Percentiles rank a stretch among this genome's conserved stretches.
Conservation (phyloP, 108 stramenopile genomes). For the Chaetoceros tenuissimus region DNA sequence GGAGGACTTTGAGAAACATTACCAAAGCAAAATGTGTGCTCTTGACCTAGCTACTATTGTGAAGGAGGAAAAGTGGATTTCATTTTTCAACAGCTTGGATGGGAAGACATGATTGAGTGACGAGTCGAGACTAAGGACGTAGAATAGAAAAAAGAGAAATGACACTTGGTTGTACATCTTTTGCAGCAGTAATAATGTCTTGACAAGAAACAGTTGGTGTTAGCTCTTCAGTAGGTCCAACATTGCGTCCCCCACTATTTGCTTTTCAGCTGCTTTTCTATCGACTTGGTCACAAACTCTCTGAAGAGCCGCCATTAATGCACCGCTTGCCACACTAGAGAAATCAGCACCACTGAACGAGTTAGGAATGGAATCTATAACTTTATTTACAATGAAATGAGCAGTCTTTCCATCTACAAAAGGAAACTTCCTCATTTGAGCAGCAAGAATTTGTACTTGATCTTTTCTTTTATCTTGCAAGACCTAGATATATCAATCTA, state of each 20-base stretch:
- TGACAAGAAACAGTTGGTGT: conserved; percentile 42
- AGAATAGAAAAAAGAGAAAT: no score
- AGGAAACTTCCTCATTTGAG: conserved; percentile 80
- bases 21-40: no score
- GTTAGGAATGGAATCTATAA: conserved; percentile 63
- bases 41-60: no score
- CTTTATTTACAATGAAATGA: conserved; percentile 27
- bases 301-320: conserved; percentile 61
- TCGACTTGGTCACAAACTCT: conserved; percentile 72
- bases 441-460: conserved; percentile 61
- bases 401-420: conserved; percentile 59
- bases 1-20: no score
- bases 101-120: no score
- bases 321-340: conserved; percentile 80
- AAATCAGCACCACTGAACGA: conserved; percentile 91
- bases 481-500: conserved; percentile 88
- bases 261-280: conserved; percentile 29
- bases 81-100: no score
- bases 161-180: conserved; percentile 60
- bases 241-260: conserved; percentile 26
- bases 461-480: conserved; percentile 61
- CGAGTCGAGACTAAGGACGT: no score
- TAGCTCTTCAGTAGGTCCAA: conserved; percentile 51
- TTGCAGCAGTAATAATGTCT: conserved; percentile 59
- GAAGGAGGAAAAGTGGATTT: no score